Evolutionary conservation across 2,329 filamentous ascomycete species (phyloP).

Genomic region (Alternaria ventricosa): DNA sequence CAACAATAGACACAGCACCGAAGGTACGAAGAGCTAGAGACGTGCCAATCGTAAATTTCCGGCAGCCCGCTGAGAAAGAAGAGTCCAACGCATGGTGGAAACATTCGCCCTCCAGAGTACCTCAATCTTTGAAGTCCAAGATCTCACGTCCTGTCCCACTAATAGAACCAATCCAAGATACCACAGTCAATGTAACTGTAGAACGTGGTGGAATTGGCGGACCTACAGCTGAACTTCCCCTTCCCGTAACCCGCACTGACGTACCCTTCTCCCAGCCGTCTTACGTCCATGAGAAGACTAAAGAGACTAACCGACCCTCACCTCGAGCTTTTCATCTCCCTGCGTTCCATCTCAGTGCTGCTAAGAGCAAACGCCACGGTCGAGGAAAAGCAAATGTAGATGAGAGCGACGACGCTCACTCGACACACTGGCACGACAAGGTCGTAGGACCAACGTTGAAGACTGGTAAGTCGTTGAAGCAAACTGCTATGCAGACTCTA

Average conservation of each 20-base stretch:
- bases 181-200: slow-evolving; percentile 18
- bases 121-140: slow-evolving; percentile 22
- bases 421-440: slow-evolving; percentile 17
- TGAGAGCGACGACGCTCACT: background rate
- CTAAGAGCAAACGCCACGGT: background rate
- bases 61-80: background rate
- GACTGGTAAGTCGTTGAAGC: slow-evolving; percentile 1
- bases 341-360: background rate
- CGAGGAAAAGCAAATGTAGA: slow-evolving; percentile 6
- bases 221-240: slow-evolving; percentile 14
- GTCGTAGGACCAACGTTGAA: slow-evolving; percentile 6
- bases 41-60: background rate
- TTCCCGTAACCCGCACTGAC: slow-evolving; percentile 7
- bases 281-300: background rate
- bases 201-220: slow-evolving; percentile 23
- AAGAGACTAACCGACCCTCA: background rate
- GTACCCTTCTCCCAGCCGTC: background rate
- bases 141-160: slow-evolving; percentile 32
- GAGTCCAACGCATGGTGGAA: slow-evolving; percentile 7
- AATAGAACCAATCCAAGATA: slow-evolving; percentile 2
- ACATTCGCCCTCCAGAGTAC: slow-evolving; percentile 2
- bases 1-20: slow-evolving; percentile 4
- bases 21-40: background rate
- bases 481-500: slow-evolving; percentile 1
- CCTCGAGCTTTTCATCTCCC: background rate